These are phyloP conservation scores for Rutidosis leptorrhynchoides DNA, from an alignment of 129 eudicot species.

Conservation along the genomic window DNA sequence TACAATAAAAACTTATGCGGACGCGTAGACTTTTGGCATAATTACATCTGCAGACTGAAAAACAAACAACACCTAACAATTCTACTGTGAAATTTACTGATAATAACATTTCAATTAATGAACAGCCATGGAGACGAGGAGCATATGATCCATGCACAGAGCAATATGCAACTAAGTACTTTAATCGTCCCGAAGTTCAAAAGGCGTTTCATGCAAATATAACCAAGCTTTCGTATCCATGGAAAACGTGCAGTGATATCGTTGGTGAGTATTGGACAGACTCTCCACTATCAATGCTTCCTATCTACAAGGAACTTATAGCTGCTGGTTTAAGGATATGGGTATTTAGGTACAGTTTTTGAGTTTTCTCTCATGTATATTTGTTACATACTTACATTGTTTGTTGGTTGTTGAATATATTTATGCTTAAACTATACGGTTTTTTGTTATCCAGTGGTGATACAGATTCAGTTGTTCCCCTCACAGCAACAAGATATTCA, in stretches of 20 bases:
- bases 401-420: neutral
- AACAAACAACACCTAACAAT: too few species aligned
- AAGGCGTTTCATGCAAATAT: constrained; percentile 79
- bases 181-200: constrained; percentile 89
- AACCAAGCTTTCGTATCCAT: constrained; percentile 64
- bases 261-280: constrained; percentile 82
- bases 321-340: constrained; percentile 79
- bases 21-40: neutral
- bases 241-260: constrained; percentile 90
- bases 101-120: neutral
- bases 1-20: too few species aligned
- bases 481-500: constrained; percentile 79
- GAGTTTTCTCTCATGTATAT: constrained; percentile 1
- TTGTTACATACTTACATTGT: neutral
- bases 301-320: constrained; percentile 82
- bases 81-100: constrained; percentile 3
- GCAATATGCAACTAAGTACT: constrained; percentile 63
- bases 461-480: constrained; percentile 85
- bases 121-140: constrained; percentile 92
- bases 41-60: too few species aligned
- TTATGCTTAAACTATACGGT: neutral
- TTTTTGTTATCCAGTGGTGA: constrained; percentile 53
- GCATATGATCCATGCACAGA: constrained; percentile 97
- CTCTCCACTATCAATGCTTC: constrained; percentile 90
- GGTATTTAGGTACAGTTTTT: constrained; percentile 84